Evolutionary conservation across 805 yeast species (phyloP), one percentile per base, ranked within the genome.

Genomic region (Candida chilensis): DNA sequence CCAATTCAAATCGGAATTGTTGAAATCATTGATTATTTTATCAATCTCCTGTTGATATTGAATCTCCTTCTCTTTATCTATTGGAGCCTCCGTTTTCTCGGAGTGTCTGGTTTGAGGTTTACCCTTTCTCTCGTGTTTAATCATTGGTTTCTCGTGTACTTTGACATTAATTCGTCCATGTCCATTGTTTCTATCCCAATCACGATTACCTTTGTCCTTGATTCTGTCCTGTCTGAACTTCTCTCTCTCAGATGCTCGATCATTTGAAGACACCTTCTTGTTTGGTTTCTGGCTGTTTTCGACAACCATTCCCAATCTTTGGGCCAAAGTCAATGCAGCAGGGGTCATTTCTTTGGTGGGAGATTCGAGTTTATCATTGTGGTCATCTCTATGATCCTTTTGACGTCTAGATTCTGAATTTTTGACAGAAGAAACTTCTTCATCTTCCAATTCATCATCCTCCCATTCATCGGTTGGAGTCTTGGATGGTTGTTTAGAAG

Each of bases 341-440:
- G 25, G 25, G 11, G 25, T 22, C 25, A 22, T 22, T 11, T 7
- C 25, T n/a, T n/a, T n/a, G n/a, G n/a, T n/a, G n/a, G n/a, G n/a
- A n/a, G n/a, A n/a, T n/a, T n/a, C n/a, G n/a, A n/a, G n/a, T n/a
- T n/a, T n/a, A n/a, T n/a, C n/a, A n/a, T n/a, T n/a, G n/a, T n/a
- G n/a, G n/a, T n/a, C n/a, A n/a, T n/a, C n/a, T n/a, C n/a, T n/a
- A n/a, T n/a, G n/a, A n/a, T n/a, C n/a, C n/a, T n/a, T n/a, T n/a
- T n/a, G n/a, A n/a, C n/a, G n/a, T n/a, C n/a, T n/a, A n/a, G n/a
- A n/a, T n/a, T n/a, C n/a, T n/a, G n/a, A n/a, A n/a, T n/a, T n/a
- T n/a, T n/a, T n/a, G n/a, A n/a, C n/a, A n/a, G n/a, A n/a, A n/a
- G n/a, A n/a, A n/a, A n/a, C n/a, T n/a, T n/a, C n/a, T n/a, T n/a